phyloP scores from a whole-genome alignment of 345 rosid genomes.

The Murraya koenigii region DNA sequence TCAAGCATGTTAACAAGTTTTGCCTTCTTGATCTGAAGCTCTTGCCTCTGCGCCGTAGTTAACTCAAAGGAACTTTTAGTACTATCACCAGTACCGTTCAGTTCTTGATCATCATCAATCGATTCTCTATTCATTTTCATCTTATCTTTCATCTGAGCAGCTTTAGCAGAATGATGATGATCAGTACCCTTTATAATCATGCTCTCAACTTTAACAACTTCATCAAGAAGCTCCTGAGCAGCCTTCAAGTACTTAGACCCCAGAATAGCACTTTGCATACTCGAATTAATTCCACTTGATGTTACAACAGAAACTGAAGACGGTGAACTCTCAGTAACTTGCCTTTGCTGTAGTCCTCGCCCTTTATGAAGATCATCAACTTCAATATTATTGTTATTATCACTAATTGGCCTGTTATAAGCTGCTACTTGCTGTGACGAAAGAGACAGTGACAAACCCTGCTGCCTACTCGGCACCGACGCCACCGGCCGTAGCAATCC shows the following conservation, averaged over 20 bases:
- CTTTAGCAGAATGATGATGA: neutral
- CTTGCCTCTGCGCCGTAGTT: slow-evolving; percentile 51
- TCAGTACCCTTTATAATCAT: slow-evolving; percentile 19
- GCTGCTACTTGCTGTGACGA: slow-evolving; percentile 22
- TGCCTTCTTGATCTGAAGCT: slow-evolving; percentile 58
- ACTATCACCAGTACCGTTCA: slow-evolving; percentile 9
- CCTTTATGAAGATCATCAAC: slow-evolving; percentile 8
- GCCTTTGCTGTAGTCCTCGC: neutral
- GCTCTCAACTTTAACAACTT: slow-evolving; percentile 51
- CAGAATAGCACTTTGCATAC: slow-evolving; percentile 32
- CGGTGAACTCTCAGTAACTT: slow-evolving; percentile 33
- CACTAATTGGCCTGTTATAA: slow-evolving; percentile 13
- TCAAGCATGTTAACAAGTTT: slow-evolving; percentile 66
- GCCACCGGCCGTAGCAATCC: slow-evolving; percentile 20
- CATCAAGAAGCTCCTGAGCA: slow-evolving; percentile 72
- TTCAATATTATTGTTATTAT: neutral
- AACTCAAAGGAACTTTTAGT: slow-evolving; percentile 29
- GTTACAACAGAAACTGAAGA: slow-evolving; percentile 31
- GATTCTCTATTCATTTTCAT: slow-evolving; percentile 23
- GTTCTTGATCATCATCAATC: slow-evolving; percentile 25
- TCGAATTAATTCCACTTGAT: slow-evolving; percentile 36
- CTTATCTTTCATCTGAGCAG: slow-evolving; percentile 21
- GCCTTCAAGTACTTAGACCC: slow-evolving; percentile 67
- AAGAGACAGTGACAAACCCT: slow-evolving; percentile 45
- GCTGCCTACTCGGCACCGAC: slow-evolving; percentile 37